phyloP scores from a whole-genome alignment of 805 yeast genomes.

The Blastobotrys peoriensis region DNA sequence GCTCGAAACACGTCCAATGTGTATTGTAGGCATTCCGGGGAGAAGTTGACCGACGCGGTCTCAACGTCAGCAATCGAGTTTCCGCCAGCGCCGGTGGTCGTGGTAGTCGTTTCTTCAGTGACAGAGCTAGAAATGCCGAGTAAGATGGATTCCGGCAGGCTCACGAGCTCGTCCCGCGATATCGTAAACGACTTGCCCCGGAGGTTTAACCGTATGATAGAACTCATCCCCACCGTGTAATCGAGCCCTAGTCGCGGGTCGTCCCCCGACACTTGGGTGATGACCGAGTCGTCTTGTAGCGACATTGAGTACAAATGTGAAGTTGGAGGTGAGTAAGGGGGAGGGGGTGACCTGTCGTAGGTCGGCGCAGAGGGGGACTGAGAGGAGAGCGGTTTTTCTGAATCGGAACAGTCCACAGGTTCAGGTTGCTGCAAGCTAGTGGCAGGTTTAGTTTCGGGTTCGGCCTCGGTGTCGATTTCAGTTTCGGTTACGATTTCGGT shows the following conservation, averaged over 20 bases:
- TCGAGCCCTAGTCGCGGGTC: conserved; percentile 4
- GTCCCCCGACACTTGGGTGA: conserved; percentile 58
- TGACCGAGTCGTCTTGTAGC: conserved; percentile 33
- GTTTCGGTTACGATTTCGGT: no score
- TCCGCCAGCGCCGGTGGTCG: conserved; percentile 37
- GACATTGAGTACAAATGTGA: conserved; percentile 20
- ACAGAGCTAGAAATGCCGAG: conserved; percentile 89
- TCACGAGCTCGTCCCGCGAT: conserved; percentile 83
- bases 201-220: conserved; percentile 68
- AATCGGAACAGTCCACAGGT: no score
- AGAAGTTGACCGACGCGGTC: conserved; percentile 71
- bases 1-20: conserved; percentile 64
- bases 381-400: no score
- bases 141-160: conserved; percentile 83
- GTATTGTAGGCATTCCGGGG: conserved; percentile 81
- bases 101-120: conserved; percentile 50
- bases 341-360: conserved; percentile 21
- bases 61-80: conserved; percentile 75
- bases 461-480: conserved; percentile 3
- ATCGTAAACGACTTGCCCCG: conserved; percentile 70
- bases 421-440: no score
- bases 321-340: conserved; percentile 23
- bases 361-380: no score
- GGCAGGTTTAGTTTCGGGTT: no score
- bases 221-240: conserved; percentile 8